Evolutionary conservation across 1,139 yeast genomes (phyloP).

Genomic region (Yamadazyma atlantica): DNA sequence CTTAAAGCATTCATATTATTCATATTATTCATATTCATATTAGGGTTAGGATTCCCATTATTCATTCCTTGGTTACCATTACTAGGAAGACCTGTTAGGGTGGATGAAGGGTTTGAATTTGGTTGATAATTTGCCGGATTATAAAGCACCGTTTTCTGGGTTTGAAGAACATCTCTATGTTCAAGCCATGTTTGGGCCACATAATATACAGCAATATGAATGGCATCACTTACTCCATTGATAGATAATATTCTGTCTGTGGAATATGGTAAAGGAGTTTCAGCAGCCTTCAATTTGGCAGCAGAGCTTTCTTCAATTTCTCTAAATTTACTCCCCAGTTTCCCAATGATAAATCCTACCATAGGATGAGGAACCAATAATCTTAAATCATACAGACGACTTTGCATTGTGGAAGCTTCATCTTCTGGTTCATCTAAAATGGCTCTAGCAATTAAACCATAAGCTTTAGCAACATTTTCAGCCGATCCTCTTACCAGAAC

Average conservation of each 20-base stretch:
- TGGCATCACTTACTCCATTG: slow-evolving; percentile 82
- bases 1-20: slow-evolving; percentile 13
- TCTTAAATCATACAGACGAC: slow-evolving; percentile 57
- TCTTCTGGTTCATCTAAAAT: slow-evolving; percentile 69
- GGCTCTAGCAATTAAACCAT: slow-evolving; percentile 70
- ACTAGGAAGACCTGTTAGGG: slow-evolving; percentile 13
- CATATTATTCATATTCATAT: slow-evolving; percentile 10
- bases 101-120: slow-evolving; percentile 10
- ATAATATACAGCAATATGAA: slow-evolving; percentile 80
- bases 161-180: slow-evolving; percentile 53
- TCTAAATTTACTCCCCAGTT: slow-evolving; percentile 69
- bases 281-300: slow-evolving; percentile 76
- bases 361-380: slow-evolving; percentile 75
- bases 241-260: slow-evolving; percentile 76
- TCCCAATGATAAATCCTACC: slow-evolving; percentile 84
- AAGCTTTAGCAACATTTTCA: slow-evolving; percentile 80
- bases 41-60: slow-evolving; percentile 4
- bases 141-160: slow-evolving; percentile 56
- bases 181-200: slow-evolving; percentile 67
- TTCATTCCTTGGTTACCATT: slow-evolving; percentile 8
- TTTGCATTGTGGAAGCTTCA: slow-evolving; percentile 55
- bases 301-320: slow-evolving; percentile 86
- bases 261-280: slow-evolving; percentile 70
- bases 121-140: slow-evolving; percentile 58
- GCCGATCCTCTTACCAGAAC: slow-evolving; percentile 75